These are phyloP conservation scores for Termitomyces sp. DNA, from an alignment of 1,284 basidiomycete species.

Conservation along the genomic window DNA sequence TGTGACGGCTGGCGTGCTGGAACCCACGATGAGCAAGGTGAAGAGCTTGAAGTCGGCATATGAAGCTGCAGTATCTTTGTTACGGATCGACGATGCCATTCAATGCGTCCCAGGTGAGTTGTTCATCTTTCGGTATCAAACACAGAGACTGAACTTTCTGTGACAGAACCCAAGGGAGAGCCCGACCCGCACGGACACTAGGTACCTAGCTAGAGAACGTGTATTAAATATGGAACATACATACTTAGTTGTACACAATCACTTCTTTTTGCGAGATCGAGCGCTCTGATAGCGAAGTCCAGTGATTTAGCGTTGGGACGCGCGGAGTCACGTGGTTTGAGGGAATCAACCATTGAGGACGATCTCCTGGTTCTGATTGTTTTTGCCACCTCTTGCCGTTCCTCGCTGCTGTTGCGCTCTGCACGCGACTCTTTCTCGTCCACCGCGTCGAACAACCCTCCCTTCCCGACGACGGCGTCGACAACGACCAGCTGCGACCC, in stretches of 20 bases:
- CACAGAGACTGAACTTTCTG: constrained; percentile 18
- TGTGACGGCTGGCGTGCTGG: constrained; percentile 87
- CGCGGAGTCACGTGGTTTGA: constrained; percentile 20
- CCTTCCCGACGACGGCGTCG: constrained; percentile 4
- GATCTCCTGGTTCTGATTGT: constrained; percentile 17
- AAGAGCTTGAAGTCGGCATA: constrained; percentile 95
- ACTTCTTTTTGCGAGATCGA: not conserved
- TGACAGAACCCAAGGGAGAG: constrained; percentile 67
- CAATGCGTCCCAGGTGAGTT: constrained; percentile 74
- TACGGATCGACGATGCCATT: constrained; percentile 95
- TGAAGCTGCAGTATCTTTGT: constrained; percentile 91
- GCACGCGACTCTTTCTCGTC: constrained; percentile 12
- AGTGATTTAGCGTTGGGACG: constrained; percentile 4
- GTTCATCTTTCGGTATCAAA: not conserved
- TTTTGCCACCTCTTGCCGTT: constrained; percentile 11
- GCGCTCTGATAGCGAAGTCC: not conserved
- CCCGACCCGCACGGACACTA: constrained; percentile 56
- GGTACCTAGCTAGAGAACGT: constrained; percentile 7
- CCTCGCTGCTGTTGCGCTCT: not conserved
- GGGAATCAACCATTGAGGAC: constrained; percentile 19
- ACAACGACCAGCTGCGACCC: constrained; percentile 17
- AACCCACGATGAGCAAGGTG: constrained; percentile 97
- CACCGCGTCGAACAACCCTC: constrained; percentile 4
- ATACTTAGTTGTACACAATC: constrained; percentile 2
- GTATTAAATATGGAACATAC: constrained; percentile 5